Conservation (phyloP, 1,139 yeast species). For the Yamadazyma dendronema region DNA sequence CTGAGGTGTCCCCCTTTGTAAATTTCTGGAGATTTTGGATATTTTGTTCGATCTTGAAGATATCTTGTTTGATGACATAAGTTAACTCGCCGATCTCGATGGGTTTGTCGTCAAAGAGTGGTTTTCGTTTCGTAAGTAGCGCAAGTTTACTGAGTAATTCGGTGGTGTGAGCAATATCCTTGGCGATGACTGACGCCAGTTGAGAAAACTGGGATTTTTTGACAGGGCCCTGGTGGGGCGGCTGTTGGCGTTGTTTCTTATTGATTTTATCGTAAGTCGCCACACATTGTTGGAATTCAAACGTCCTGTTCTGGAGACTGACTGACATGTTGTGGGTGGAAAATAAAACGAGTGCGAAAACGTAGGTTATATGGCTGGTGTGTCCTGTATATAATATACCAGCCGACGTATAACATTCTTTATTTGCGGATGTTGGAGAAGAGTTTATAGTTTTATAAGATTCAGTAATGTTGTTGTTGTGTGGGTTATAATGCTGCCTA, state of each 20-base stretch:
- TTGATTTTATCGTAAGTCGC: slow-evolving; percentile 61
- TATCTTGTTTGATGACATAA: slow-evolving; percentile 88
- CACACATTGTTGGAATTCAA: slow-evolving; percentile 86
- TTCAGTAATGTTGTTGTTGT: too few species aligned
- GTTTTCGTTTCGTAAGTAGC: slow-evolving; percentile 79
- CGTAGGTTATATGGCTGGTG: too few species aligned
- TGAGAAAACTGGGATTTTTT: slow-evolving; percentile 69
- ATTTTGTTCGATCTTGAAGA: slow-evolving; percentile 78
- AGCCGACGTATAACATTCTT: too few species aligned
- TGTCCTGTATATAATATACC: too few species aligned
- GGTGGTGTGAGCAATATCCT: slow-evolving; percentile 87
- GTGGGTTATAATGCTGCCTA: too few species aligned
- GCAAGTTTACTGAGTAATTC: slow-evolving; percentile 81
- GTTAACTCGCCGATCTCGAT: slow-evolving; percentile 92
- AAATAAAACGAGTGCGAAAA: too few species aligned
- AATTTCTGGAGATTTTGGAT: slow-evolving; percentile 64
- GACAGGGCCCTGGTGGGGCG: slow-evolving; percentile 7
- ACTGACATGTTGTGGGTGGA: too few species aligned
- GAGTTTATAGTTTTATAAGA: too few species aligned
- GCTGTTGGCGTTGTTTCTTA: slow-evolving; percentile 27
- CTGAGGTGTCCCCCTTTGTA: slow-evolving; percentile 46
- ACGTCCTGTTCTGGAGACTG: slow-evolving; percentile 72
- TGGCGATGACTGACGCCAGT: slow-evolving; percentile 82
- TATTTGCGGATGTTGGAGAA: too few species aligned
- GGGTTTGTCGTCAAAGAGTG: slow-evolving; percentile 93